Conservation (phyloP, 75 land plant genomes). For the Larix kaempferi region DNA sequence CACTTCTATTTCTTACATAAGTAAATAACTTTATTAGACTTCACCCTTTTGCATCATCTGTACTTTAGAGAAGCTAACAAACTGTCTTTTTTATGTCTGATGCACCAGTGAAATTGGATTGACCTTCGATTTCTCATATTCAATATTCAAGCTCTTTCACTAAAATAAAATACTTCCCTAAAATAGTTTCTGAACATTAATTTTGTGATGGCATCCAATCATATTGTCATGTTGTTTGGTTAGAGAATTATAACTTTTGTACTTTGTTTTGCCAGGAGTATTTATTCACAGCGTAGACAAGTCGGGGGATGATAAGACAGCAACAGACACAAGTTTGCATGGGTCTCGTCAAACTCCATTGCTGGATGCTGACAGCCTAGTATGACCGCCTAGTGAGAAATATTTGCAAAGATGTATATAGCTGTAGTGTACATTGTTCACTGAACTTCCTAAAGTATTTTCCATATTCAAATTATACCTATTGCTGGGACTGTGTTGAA, state of each 20-base stretch:
- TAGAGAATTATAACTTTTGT: background rate
- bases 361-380: background rate
- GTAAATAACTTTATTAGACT: background rate
- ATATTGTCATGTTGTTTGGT: background rate
- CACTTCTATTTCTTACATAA: background rate
- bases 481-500: background rate
- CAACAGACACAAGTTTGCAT: background rate
- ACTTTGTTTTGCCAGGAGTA: background rate
- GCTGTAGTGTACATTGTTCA: background rate
- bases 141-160: background rate
- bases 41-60: background rate
- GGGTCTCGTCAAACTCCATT: background rate
- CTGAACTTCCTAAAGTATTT: background rate
- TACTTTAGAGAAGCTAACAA: background rate
- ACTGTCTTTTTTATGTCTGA: background rate
- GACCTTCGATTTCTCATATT: background rate
- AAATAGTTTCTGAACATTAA: background rate
- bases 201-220: background rate
- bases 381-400: background rate
- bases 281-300: slow-evolving; percentile 9
- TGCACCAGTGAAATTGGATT: background rate
- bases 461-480: background rate
- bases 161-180: background rate
- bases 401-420: background rate
- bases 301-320: background rate